Conservation (phyloP, 129 eudicot species). For the Chrysanthemum makinoi region DNA sequence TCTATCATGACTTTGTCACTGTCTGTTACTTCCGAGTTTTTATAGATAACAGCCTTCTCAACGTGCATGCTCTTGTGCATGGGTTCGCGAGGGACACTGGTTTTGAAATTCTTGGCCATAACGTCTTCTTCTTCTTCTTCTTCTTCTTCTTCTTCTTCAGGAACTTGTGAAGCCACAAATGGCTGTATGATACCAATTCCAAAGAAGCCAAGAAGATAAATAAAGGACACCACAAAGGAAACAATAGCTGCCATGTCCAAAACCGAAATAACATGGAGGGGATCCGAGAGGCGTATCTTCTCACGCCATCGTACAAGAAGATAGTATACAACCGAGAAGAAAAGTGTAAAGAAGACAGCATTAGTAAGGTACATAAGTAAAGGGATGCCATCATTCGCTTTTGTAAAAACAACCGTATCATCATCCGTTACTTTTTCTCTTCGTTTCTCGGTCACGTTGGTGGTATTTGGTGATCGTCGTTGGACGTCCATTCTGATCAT, state of each 20-base stretch:
- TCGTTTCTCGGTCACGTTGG: not conserved
- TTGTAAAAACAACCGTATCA: not conserved
- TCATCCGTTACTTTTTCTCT: not conserved
- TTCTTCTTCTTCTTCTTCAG: not conserved
- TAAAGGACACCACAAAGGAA: constrained; percentile 26
- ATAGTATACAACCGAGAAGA: constrained; percentile 31
- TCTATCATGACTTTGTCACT: not conserved
- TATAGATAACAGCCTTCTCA: not conserved
- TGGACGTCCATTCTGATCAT: not conserved
- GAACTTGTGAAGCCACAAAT: not conserved
- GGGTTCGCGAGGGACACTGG: not conserved
- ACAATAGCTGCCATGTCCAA: constrained; percentile 27
- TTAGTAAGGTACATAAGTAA: constrained; percentile 5
- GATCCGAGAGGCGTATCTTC: constrained; percentile 34
- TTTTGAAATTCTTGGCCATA: not conserved
- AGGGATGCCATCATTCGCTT: not conserved
- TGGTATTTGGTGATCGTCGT: not conserved
- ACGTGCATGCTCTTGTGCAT: not conserved
- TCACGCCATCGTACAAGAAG: constrained; percentile 34
- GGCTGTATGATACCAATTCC: constrained; percentile 30
- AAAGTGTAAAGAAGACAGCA: constrained; percentile 31
- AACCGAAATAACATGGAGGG: constrained; percentile 25
- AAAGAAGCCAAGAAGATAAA: constrained; percentile 38
- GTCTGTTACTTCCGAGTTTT: not conserved
- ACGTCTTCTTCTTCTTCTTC: not conserved